phyloP scores from a whole-genome alignment of 2,329 filamentous ascomycete species.

The Saccharata proteae region DNA sequence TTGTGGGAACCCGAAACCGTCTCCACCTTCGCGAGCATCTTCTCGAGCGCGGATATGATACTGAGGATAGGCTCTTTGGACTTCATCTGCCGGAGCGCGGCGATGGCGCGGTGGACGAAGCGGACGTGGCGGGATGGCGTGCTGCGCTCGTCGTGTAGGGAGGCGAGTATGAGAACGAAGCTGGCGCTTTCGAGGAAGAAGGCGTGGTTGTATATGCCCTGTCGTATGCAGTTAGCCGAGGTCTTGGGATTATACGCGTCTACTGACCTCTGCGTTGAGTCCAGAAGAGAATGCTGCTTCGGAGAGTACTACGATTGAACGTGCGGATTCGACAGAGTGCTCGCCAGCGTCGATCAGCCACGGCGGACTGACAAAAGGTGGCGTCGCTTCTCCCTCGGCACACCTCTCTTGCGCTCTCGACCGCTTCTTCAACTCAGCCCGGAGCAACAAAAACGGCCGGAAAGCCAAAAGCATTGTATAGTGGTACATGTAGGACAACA shows the following conservation, averaged over 20 bases:
- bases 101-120: slow-evolving; percentile 6
- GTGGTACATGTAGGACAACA: slow-evolving; percentile 6
- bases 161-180: slow-evolving; percentile 7
- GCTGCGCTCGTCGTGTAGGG: slow-evolving; percentile 4
- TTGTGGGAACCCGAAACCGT: no score
- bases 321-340: slow-evolving; percentile 6
- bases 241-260: not conserved
- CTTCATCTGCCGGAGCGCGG: slow-evolving; percentile 3
- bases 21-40: slow-evolving; percentile 5
- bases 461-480: slow-evolving; percentile 6
- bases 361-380: slow-evolving; percentile 5
- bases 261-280: slow-evolving; percentile 3
- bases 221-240: not conserved
- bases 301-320: slow-evolving; percentile 4
- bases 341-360: slow-evolving; percentile 5
- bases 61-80: slow-evolving; percentile 4
- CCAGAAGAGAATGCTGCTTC: slow-evolving; percentile 4
- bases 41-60: slow-evolving; percentile 5
- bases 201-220: slow-evolving; percentile 7
- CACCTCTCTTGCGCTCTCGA: no score
- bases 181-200: slow-evolving; percentile 8
- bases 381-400: slow-evolving; percentile 1
- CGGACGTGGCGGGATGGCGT: slow-evolving; percentile 6
- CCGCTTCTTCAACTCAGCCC: slow-evolving; percentile 6
- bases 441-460: slow-evolving; percentile 7